Evolutionary conservation across 257 asterid species (phyloP), one percentile per base, ranked within the genome.

Genomic region (Paulownia fortunei): DNA sequence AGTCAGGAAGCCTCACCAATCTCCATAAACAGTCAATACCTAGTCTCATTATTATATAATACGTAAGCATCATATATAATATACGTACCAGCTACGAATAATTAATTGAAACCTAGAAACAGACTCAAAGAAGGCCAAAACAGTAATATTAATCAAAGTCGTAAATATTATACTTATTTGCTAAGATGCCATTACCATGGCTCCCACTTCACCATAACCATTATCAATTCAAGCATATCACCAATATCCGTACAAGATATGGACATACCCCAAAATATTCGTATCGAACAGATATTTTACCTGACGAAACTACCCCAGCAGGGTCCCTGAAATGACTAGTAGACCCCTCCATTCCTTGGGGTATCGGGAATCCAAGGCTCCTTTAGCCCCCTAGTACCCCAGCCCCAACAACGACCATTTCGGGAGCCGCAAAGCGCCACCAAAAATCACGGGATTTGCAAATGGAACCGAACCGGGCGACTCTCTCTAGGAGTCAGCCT

Each of bases 271-370:
- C 59, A 65, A 59, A 58, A 81, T 81, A 81, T 81, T 81, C 79
- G 47, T 34, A 42, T 9, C 9, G 30, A 46, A 64, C 30, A 23
- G 32, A 49, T 44, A 10, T 76, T 42, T 73, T 30, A 61, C 63
- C 18, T 75, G 88, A 78, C 84, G 18, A 81, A 78, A 78, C 73
- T 77, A 60, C 88, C 86, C 83, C 81, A 10, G 1, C 27, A 11
- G 7, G 55, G 58, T 3, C 56, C 39, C 4, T 2, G 32, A 62
- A 80, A 77, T 69, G 66, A 82, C 89, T 0, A 41, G 3, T 66
- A n/a, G 4, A 44, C 70, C 85, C 89, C 86, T 79, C 63, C 4
- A 2, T 21, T 36, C 68, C 9, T 64, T 4, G 27, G n/a, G n/a
- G n/a, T 12, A 6, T 55, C 30, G 62, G 41, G 76, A 77, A 79